These are phyloP conservation scores for Papiliotrema laurentii DNA, from an alignment of 1,284 basidiomycete species.

Conservation along the genomic window DNA sequence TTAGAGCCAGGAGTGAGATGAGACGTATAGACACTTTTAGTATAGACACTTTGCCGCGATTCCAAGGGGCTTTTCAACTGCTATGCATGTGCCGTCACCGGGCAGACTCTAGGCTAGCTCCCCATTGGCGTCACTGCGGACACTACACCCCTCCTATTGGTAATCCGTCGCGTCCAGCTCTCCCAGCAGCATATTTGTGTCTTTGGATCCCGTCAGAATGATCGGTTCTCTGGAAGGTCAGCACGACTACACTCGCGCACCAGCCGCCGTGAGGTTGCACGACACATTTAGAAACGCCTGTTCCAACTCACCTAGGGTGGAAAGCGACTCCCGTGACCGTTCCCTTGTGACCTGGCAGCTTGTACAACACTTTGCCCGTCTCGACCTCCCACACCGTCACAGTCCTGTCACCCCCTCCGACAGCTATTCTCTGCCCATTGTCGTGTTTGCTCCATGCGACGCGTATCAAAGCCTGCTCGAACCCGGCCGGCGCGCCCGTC, in stretches of 20 bases:
- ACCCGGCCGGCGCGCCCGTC: constrained; percentile 80
- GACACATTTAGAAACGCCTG: background rate
- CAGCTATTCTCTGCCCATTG: constrained; percentile 47
- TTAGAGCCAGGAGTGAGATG: background rate
- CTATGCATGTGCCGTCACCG: too few relatives aligned
- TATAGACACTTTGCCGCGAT: too few relatives aligned
- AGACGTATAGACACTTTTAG: too few relatives aligned
- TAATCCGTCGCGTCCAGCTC: constrained; percentile 63
- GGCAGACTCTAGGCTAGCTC: too few relatives aligned
- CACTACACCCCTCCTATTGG: too few relatives aligned
- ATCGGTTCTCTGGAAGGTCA: constrained; percentile 70
- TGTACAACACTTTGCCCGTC: constrained; percentile 75
- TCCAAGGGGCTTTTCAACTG: too few relatives aligned
- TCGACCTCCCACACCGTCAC: constrained; percentile 94
- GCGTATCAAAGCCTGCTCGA: constrained; percentile 74
- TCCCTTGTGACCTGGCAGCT: constrained; percentile 90
- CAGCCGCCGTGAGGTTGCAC: background rate
- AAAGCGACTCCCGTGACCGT: constrained; percentile 86
- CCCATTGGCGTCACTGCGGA: too few relatives aligned
- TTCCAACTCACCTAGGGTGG: constrained; percentile 52
- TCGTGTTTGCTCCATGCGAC: constrained; percentile 62
- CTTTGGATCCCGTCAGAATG: constrained; percentile 80
- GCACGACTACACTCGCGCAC: background rate
- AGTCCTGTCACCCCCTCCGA: constrained; percentile 51
- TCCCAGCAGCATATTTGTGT: constrained; percentile 80